Evolutionary conservation across 2,329 filamentous ascomycete species (phyloP).

Genomic region (Drechslerella coelobrocha): DNA sequence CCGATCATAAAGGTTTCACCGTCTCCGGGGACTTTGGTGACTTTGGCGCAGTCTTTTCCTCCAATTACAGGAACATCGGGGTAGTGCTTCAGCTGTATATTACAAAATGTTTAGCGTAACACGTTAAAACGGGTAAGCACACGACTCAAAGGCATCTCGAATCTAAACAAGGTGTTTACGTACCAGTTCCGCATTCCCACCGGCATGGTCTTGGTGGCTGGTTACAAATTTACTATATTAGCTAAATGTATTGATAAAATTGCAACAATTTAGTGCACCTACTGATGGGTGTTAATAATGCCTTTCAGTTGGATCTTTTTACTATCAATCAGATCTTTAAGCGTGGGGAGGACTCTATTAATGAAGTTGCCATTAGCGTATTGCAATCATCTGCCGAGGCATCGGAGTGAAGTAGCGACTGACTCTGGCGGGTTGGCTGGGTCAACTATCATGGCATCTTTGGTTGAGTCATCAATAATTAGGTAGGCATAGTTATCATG

Average conservation of each 20-base stretch:
- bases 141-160: neutral
- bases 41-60: slow-evolving; percentile 81
- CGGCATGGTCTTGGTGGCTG: slow-evolving; percentile 93
- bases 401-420: slow-evolving; percentile 53
- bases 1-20: slow-evolving; percentile 82
- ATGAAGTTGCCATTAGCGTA: slow-evolving; percentile 1
- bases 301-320: slow-evolving; percentile 81
- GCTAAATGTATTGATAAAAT: neutral
- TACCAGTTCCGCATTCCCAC: slow-evolving; percentile 85
- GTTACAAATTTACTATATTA: neutral
- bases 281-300: slow-evolving; percentile 98
- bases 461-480: slow-evolving; percentile 77
- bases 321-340: slow-evolving; percentile 75
- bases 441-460: slow-evolving; percentile 79
- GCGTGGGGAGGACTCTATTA: slow-evolving; percentile 66
- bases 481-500: slow-evolving; percentile 87
- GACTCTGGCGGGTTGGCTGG: slow-evolving; percentile 80
- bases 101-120: neutral
- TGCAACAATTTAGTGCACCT: slow-evolving; percentile 60
- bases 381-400: too few species aligned
- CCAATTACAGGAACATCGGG: slow-evolving; percentile 78
- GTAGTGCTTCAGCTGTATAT: slow-evolving; percentile 64
- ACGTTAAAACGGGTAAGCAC: neutral
- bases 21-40: slow-evolving; percentile 77
- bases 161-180: neutral